These are phyloP conservation scores for Chaetomiaceae sp. DNA, from an alignment of 2,329 filamentous ascomycete species.

Conservation along the genomic window DNA sequence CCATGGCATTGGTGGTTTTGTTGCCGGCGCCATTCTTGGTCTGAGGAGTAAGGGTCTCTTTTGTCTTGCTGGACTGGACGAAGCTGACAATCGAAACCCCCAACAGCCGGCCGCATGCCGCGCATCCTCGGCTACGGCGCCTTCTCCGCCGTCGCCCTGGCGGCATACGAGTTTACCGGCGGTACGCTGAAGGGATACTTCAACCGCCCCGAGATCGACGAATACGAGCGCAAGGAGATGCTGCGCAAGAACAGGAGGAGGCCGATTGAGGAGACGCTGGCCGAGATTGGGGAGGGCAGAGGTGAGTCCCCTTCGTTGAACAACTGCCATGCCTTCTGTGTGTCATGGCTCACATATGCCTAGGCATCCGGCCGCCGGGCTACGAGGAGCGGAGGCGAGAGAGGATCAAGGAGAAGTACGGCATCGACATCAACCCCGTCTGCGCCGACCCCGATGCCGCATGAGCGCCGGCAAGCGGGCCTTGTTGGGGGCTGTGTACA, in stretches of 20 bases:
- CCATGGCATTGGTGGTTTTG: conserved; percentile 69
- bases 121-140: conserved; percentile 64
- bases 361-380: conserved; percentile 75
- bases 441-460: conserved; percentile 40
- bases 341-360: neutral
- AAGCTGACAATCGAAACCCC: neutral
- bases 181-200: conserved; percentile 48
- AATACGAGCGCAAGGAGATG: conserved; percentile 72
- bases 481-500: conserved; percentile 21
- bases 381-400: conserved; percentile 80
- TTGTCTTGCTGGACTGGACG: neutral
- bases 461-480: conserved; percentile 1
- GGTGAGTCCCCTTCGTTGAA: conserved; percentile 48
- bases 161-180: conserved; percentile 65
- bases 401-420: conserved; percentile 81
- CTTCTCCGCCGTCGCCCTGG: conserved; percentile 52
- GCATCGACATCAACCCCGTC: conserved; percentile 73
- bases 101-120: conserved; percentile 60
- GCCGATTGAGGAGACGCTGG: conserved; percentile 73
- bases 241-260: conserved; percentile 69
- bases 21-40: conserved; percentile 68
- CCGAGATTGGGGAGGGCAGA: conserved; percentile 80
- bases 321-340: neutral
- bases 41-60: conserved; percentile 56
- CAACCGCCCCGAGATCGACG: conserved; percentile 55